Conservation (phyloP, 169 alveolate genomes). For the Plasmodium blacklocki region DNA sequence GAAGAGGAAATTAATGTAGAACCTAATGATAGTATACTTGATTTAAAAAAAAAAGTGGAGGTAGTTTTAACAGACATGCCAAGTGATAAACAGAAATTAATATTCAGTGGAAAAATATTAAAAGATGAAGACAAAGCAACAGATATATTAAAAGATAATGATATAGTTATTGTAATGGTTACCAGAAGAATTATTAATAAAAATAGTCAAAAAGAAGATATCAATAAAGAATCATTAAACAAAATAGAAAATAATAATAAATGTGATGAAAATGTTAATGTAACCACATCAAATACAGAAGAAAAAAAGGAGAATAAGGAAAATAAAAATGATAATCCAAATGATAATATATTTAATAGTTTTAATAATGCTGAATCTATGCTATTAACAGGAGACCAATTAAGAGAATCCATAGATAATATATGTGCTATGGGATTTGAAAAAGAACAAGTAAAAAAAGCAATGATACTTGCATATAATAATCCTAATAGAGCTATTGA, state of each 20-base stretch:
- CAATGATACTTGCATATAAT: slow-evolving; percentile 96
- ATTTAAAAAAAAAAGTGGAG: slow-evolving; percentile 83
- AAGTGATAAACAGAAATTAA: slow-evolving; percentile 82
- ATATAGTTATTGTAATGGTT: slow-evolving; percentile 85
- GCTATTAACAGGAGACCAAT: slow-evolving; percentile 49
- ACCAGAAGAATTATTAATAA: slow-evolving; percentile 79
- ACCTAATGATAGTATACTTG: slow-evolving; percentile 78
- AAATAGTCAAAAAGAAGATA: slow-evolving; percentile 41
- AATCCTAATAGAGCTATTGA: slow-evolving; percentile 97
- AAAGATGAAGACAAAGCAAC: slow-evolving; percentile 78
- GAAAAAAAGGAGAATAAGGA: slow-evolving; percentile 79
- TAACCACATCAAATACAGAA: slow-evolving; percentile 36
- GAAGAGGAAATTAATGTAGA: slow-evolving; percentile 87
- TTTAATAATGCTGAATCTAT: slow-evolving; percentile 42
- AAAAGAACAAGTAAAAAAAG: slow-evolving; percentile 89
- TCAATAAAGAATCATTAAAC: slow-evolving; percentile 31
- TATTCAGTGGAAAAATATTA: slow-evolving; percentile 87
- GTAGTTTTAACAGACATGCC: slow-evolving; percentile 80
- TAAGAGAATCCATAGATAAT: slow-evolving; percentile 83
- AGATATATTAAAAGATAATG: slow-evolving; percentile 84
- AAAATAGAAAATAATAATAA: slow-evolving; percentile 7
- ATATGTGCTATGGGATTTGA: slow-evolving; percentile 95
- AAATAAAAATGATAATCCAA: slow-evolving; percentile 73
- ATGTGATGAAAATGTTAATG: not conserved
- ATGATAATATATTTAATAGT: too few species aligned